Conservation (phyloP, 441 rosid species). For the Pelargonium exstipulatum region DNA sequence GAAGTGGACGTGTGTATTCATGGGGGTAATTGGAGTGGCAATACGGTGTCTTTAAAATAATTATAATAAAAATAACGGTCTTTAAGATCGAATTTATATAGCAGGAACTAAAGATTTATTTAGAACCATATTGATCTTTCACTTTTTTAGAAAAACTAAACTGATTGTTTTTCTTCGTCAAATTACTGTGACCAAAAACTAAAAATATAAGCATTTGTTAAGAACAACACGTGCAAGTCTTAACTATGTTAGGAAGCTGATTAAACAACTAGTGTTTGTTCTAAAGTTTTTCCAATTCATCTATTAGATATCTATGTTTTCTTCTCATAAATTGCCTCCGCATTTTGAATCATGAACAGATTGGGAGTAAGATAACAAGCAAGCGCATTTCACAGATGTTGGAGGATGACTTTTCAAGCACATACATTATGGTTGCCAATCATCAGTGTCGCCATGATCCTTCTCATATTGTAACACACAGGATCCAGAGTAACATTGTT, state of each 20-base stretch:
- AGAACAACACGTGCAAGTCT: too few species aligned
- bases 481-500: conserved; percentile 66
- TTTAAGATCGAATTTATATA: not conserved
- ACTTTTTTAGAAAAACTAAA: too few species aligned
- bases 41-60: too few species aligned
- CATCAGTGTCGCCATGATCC: conserved; percentile 95
- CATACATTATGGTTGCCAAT: conserved; percentile 72
- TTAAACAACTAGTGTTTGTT: not conserved
- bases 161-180: too few species aligned
- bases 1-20: not conserved
- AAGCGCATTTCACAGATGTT: conserved; percentile 75
- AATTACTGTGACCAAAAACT: too few species aligned
- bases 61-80: not conserved
- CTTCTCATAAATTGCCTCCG: conserved; percentile 21
- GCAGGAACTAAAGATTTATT: not conserved
- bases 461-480: conserved; percentile 85
- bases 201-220: too few species aligned
- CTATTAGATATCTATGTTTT: conserved; percentile 5
- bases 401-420: conserved; percentile 60
- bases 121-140: not conserved
- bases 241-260: too few species aligned
- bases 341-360: conserved; percentile 37
- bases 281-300: not conserved
- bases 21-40: not conserved
- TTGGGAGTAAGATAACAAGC: conserved; percentile 91